Percentiles rank a stretch among this genome's conserved stretches.
Conservation (phyloP, 768 basidiomycete genomes). For the Psilocybe subaeruginosa region DNA sequence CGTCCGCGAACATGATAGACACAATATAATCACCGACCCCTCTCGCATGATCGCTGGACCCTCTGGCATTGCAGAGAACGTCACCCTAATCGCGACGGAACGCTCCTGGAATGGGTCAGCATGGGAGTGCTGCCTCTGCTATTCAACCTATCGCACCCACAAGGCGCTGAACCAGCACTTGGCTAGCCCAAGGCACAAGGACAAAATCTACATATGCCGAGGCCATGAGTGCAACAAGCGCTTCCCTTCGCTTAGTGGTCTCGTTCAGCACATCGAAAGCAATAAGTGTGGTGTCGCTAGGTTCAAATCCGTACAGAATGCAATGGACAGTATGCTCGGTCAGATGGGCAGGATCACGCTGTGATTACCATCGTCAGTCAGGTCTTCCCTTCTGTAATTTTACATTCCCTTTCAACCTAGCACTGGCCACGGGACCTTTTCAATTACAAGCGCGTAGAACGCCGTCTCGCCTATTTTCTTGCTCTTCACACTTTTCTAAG, state of each 20-base stretch:
- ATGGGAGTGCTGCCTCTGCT: constrained; percentile 72
- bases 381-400: neutral
- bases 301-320: constrained; percentile 40
- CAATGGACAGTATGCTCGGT: constrained; percentile 26
- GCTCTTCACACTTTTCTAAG: too few species aligned
- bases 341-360: constrained; percentile 22
- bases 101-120: constrained; percentile 46
- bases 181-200: constrained; percentile 60
- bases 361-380: neutral
- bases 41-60: constrained; percentile 47
- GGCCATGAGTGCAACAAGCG: constrained; percentile 39
- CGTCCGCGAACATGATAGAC: constrained; percentile 45
- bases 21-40: constrained; percentile 58
- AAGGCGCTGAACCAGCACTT: constrained; percentile 61
- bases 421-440: too few species aligned
- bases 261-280: constrained; percentile 71
- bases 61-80: constrained; percentile 10
- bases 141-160: constrained; percentile 42
- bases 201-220: constrained; percentile 59
- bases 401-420: too few species aligned
- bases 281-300: constrained; percentile 56
- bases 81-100: constrained; percentile 33
- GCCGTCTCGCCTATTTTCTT: too few species aligned
- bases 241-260: constrained; percentile 57
- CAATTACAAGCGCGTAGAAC: too few species aligned